Base-by-base conservation (phyloP, 805 yeast genomes). In the Kluyveromyces siamensis region DNA sequence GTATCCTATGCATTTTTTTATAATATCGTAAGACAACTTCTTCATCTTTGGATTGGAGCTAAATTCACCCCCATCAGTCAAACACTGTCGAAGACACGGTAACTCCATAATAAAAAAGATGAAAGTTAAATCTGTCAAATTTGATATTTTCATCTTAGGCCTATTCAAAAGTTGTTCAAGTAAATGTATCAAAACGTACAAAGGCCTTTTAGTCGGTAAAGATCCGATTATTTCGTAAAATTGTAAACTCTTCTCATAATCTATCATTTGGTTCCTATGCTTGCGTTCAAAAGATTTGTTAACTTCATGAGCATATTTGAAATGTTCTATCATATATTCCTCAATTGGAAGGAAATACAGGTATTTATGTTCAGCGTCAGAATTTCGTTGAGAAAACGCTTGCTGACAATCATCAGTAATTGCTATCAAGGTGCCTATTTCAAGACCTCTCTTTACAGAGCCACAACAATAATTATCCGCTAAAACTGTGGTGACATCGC, bases 1-100 rank as follows among this genome's bases (percentile, higher is more conserved):
- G 8, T 83, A 69, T 0, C 96, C 96, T 37, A 87, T 68, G 2
- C 79, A 68, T 38, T 89, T 71, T 59, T 85, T 86, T 21, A 83
- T 61, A 4, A 90, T 71, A 45, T 86, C 90, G 57, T 84, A 82
- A n/a, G 84, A 75, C 14, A 80, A 57, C 0, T 76, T 62, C 50
- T 75, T 74, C 19, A 83, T 71, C 54, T 79, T 85, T 0, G 77
- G 74, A 0, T 75, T 17, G 10, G 38, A 11, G 11, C 27, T 14
- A 6, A 43, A n/a, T n/a, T 40, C 58, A 11, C 47, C 57, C 46
- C 52, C 65, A 41, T 72, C 63, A 4, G 41, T 47, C 16, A 80
- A 65, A 9, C 83, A 74, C 19, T 72, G 67, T 7, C 74, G 66
- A 8, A 86, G 63, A 6, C 76, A 70, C 0, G 96, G 96, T 30